Evolutionary conservation across 441 rosid species (phyloP), one percentile per base, ranked within the genome.

Genomic region (Populus hybrid): DNA sequence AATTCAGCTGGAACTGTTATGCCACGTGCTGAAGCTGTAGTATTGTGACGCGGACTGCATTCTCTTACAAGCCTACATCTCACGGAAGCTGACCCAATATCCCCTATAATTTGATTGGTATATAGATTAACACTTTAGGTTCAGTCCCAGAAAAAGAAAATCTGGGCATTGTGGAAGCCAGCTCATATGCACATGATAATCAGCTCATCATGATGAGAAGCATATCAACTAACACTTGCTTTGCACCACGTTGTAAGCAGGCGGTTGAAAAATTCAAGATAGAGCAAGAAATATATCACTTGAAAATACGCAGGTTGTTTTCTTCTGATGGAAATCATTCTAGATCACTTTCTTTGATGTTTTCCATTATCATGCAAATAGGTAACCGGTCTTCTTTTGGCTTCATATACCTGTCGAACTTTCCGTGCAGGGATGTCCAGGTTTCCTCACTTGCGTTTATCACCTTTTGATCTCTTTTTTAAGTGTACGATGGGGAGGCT

Each of bases 141-240:
- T 75, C 33, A 18, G 11, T 64, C 28, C 79, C 61, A 35, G 76
- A 77, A 64, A 73, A 24, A 45, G 69, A 73, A 76, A 69, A 71
- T 11, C 9, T 3, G 14, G 67, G 56, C 23, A 26, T 69, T 76
- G 75, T 77, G 82, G 82, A 81, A 87, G 59, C 83, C 70, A 83
- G 74, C 79, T 73, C 76, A 67, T 68, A 45, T 74, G 59, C 81
- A 76, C 82, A 71, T 78, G 79, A 35, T 66, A n/a, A 79, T 76
- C 81, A 74, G 66, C 83, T 74, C 81, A 75, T 79, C 77, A 20
- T 14, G 59, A 72, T 78, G 67, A 53, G 80, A 23, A 33, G 50
- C 28, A n/a, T 70, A 61, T 14, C 33, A 64, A 50, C 83, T 68
- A 56, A 18, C 59, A 79, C 73, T 59, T 74, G 71, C 64, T 83